Percentiles rank a stretch among this genome's conserved stretches.
These are phyloP conservation scores for Nidularia pulvinata DNA, from an alignment of 768 basidiomycete genomes.

Conservation along the genomic window DNA sequence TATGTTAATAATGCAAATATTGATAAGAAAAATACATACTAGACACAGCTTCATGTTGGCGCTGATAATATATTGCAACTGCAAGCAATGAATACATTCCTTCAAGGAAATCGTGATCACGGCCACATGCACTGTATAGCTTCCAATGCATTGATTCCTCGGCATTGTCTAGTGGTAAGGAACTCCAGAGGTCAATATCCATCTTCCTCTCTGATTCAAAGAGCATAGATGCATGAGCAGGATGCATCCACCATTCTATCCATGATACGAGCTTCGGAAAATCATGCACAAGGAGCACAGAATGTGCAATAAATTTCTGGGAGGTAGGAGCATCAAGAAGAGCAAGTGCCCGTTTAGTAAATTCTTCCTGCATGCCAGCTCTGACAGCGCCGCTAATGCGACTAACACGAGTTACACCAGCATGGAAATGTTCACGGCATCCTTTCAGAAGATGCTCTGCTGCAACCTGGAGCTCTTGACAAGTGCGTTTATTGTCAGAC, in stretches of 20 bases:
- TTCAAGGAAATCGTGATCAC: conserved; percentile 13
- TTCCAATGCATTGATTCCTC: conserved; percentile 9
- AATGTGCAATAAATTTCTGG: conserved; percentile 5
- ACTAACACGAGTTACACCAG: conserved; percentile 21
- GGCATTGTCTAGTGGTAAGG: conserved; percentile 1
- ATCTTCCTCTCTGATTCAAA: too few species aligned
- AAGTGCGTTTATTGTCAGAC: conserved; percentile 5
- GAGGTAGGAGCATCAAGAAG: conserved; percentile 7
- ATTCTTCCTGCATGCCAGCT: conserved; percentile 8
- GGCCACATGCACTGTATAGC: neutral
- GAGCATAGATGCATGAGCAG: too few species aligned
- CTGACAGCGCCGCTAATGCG: conserved; percentile 17
- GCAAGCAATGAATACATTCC: conserved; percentile 10
- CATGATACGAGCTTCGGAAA: too few species aligned
- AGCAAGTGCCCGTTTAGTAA: conserved; percentile 11
- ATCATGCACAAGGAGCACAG: conserved; percentile 8
- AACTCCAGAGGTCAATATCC: too few species aligned
- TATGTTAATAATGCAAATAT: neutral
- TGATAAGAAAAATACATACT: too few species aligned
- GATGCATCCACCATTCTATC: too few species aligned
- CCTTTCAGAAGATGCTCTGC: too few species aligned
- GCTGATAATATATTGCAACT: conserved; percentile 16
- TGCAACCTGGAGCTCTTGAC: conserved; percentile 7
- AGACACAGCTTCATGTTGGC: conserved; percentile 1
- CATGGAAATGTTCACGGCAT: conserved; percentile 25